Percentiles rank a stretch among this genome's conserved stretches.
These are phyloP conservation scores for Microcos paniculata DNA, from an alignment of 345 rosid genomes.

Conservation along the genomic window DNA sequence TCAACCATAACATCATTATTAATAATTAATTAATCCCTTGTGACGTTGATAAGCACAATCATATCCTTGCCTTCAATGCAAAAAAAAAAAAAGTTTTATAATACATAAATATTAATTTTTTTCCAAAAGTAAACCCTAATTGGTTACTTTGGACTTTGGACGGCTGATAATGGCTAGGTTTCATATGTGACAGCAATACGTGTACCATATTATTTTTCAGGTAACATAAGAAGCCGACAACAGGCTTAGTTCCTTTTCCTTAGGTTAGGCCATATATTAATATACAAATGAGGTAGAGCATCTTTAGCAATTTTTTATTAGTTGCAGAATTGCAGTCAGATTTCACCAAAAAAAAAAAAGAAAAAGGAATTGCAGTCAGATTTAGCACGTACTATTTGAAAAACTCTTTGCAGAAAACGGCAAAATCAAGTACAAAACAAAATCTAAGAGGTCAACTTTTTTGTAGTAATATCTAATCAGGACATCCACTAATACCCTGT, in stretches of 20 bases:
- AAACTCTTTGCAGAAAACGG: not conserved
- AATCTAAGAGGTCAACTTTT: too few relatives aligned
- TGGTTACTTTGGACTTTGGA: not conserved
- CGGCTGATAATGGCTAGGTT: not conserved
- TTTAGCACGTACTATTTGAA: not conserved
- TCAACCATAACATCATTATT: too few relatives aligned
- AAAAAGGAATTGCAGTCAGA: not conserved
- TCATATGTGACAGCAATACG: not conserved
- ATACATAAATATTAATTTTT: too few relatives aligned
- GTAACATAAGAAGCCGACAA: too few relatives aligned
- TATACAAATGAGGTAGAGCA: too few relatives aligned
- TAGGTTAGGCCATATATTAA: too few relatives aligned
- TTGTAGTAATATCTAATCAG: too few relatives aligned
- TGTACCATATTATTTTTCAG: not conserved
- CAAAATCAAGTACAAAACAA: not conserved
- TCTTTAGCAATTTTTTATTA: not conserved
- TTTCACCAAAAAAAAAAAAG: too few relatives aligned
- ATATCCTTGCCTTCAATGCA: not conserved
- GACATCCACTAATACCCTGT: too few relatives aligned
- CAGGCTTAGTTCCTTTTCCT: too few relatives aligned
- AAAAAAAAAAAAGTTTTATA: not conserved
- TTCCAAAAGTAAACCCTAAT: not conserved
- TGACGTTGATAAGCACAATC: not conserved
- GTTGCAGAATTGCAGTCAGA: not conserved
- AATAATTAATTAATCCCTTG: not conserved